These are phyloP conservation scores for Colletotrichum gloeosporioides DNA, from an alignment of 2,329 filamentous ascomycete species.

Conservation along the genomic window DNA sequence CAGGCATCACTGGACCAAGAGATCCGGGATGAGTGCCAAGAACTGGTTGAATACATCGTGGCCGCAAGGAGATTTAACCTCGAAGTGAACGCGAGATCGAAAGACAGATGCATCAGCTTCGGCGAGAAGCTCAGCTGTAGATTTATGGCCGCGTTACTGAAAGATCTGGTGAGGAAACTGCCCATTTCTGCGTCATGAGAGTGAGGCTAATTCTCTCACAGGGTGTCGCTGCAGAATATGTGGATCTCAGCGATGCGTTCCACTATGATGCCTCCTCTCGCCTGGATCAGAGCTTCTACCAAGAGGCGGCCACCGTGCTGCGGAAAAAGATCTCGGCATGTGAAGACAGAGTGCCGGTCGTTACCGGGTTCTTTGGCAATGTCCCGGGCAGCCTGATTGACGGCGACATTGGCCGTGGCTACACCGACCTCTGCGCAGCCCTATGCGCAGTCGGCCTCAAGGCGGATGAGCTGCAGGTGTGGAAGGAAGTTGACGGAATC, in stretches of 20 bases:
- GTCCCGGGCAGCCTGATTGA: slow-evolving; percentile 91
- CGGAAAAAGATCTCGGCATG: slow-evolving; percentile 70
- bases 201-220: slow-evolving; percentile 36
- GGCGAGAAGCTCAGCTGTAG: slow-evolving; percentile 95
- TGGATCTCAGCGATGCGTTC: slow-evolving; percentile 86
- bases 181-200: background rate
- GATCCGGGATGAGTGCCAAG: slow-evolving; percentile 80
- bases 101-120: slow-evolving; percentile 90
- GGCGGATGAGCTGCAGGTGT: slow-evolving; percentile 91
- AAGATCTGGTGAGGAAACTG: slow-evolving; percentile 64
- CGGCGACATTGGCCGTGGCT: slow-evolving; percentile 88
- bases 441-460: slow-evolving; percentile 87
- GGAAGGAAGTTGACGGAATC: slow-evolving; percentile 99
- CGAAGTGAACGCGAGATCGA: slow-evolving; percentile 79
- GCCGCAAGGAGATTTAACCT: slow-evolving; percentile 71
- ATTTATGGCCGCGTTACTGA: slow-evolving; percentile 85
- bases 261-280: slow-evolving; percentile 66
- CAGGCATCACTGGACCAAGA: slow-evolving; percentile 65
- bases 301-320: slow-evolving; percentile 65
- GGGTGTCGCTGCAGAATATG: slow-evolving; percentile 85
- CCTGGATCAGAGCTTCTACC: slow-evolving; percentile 74
- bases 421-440: slow-evolving; percentile 95
- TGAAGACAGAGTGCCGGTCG: slow-evolving; percentile 72
- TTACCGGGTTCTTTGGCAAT: slow-evolving; percentile 94
- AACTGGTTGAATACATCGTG: slow-evolving; percentile 75